A percentile compares a stretch with the other conserved stretches of the same genome.
phyloP scores from a whole-genome alignment of 805 yeast species.

The Metschnikowia matae region DNA sequence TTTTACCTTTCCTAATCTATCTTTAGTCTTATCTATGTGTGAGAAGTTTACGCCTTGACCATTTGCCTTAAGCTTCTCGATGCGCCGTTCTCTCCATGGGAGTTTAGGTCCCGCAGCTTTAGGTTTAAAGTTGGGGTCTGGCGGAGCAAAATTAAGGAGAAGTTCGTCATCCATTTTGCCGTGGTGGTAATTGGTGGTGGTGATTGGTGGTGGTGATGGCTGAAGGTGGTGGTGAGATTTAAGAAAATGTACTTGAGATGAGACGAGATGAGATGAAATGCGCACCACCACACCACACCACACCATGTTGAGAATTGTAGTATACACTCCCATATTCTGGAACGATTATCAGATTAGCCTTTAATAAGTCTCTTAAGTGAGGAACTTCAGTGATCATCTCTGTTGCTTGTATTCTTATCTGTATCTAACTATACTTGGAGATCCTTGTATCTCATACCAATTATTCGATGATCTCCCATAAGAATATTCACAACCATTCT shows the following conservation, averaged over 20 bases:
- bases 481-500: no score
- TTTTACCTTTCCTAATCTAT: neutral
- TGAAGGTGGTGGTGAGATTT: no score
- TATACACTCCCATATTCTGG: no score
- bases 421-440: no score
- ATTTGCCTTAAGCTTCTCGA: conserved; percentile 47
- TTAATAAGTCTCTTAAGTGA: no score
- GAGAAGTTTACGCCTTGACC: conserved; percentile 26
- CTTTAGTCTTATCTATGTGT: neutral
- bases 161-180: conserved; percentile 56
- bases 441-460: no score
- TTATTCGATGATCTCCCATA: no score
- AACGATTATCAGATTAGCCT: no score
- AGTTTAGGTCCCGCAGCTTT: conserved; percentile 31
- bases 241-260: neutral
- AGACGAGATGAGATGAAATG: neutral
- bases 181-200: neutral
- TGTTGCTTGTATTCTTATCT: no score
- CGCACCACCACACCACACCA: no score
- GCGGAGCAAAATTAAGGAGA: conserved; percentile 66
- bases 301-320: no score
- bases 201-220: neutral
- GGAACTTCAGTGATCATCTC: no score
- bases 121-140: conserved; percentile 15
- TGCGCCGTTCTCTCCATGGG: conserved; percentile 77